phyloP scores from a whole-genome alignment of 2,329 filamentous ascomycete genomes.

The Xylaria multiplex region DNA sequence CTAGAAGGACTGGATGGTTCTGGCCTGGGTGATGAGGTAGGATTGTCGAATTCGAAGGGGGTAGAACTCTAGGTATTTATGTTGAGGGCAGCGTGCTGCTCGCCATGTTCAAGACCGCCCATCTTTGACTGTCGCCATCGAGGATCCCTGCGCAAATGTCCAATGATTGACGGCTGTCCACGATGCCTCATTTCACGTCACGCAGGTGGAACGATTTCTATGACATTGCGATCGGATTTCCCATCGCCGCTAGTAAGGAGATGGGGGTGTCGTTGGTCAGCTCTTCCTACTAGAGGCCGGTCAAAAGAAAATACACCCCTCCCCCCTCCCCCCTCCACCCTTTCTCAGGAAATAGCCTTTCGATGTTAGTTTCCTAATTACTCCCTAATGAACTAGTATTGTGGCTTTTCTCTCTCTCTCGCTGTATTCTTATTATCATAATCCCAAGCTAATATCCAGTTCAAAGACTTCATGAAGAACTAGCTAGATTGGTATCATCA shows the following conservation, averaged over 20 bases:
- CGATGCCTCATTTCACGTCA: constrained; percentile 15
- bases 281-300: not conserved
- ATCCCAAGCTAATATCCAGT: not conserved
- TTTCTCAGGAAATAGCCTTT: not conserved
- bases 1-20: constrained; percentile 4
- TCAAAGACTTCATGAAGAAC: not conserved
- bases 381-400: no score
- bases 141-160: not conserved
- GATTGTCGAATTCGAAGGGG: not conserved
- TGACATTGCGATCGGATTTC: constrained; percentile 16
- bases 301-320: constrained; percentile 25
- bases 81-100: constrained; percentile 1
- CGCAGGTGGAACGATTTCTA: constrained; percentile 16
- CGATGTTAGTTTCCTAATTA: no score
- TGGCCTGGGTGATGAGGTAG: constrained; percentile 10
- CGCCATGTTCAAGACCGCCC: not conserved
- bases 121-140: constrained; percentile 15
- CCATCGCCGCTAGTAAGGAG: constrained; percentile 19
- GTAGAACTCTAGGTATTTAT: constrained; percentile 24
- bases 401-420: no score
- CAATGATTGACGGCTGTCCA: constrained; percentile 12
- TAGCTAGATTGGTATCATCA: not conserved
- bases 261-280: constrained; percentile 12
- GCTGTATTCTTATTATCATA: not conserved
- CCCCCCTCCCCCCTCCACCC: not conserved